These are phyloP conservation scores for Claviceps sp. DNA, from an alignment of 2,329 filamentous ascomycete genomes.

Conservation along the genomic window DNA sequence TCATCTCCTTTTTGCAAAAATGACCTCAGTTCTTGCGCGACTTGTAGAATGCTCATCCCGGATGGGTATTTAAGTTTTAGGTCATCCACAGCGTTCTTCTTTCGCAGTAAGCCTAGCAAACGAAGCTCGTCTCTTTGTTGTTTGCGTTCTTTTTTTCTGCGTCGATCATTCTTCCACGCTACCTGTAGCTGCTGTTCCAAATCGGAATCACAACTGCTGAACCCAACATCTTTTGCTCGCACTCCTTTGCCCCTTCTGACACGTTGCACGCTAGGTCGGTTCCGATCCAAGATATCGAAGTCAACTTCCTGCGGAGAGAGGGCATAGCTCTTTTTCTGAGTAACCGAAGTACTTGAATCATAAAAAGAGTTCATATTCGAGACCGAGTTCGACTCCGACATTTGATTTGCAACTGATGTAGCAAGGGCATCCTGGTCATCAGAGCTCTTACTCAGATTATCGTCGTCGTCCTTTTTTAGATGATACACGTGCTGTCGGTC, in stretches of 20 bases:
- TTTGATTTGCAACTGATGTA: conserved; percentile 13
- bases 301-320: conserved; percentile 38
- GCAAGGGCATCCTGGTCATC: conserved; percentile 15
- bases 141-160: conserved; percentile 59
- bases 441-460: background rate
- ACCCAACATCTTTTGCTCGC: conserved; percentile 35
- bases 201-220: conserved; percentile 52
- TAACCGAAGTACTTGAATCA: background rate
- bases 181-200: conserved; percentile 44
- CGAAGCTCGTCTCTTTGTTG: conserved; percentile 56
- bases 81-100: conserved; percentile 39
- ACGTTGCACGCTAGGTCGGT: conserved; percentile 49
- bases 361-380: background rate
- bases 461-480: background rate
- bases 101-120: conserved; percentile 50
- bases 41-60: conserved; percentile 56
- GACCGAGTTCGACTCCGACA: conserved; percentile 3
- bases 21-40: conserved; percentile 56
- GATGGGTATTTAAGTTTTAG: conserved; percentile 57
- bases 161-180: conserved; percentile 53
- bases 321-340: background rate
- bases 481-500: background rate
- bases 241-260: conserved; percentile 49
- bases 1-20: conserved; percentile 55
- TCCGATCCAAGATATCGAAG: conserved; percentile 78